These are phyloP conservation scores for Microascus cirrosus DNA, from an alignment of 2,329 filamentous ascomycete genomes.

Conservation along the genomic window DNA sequence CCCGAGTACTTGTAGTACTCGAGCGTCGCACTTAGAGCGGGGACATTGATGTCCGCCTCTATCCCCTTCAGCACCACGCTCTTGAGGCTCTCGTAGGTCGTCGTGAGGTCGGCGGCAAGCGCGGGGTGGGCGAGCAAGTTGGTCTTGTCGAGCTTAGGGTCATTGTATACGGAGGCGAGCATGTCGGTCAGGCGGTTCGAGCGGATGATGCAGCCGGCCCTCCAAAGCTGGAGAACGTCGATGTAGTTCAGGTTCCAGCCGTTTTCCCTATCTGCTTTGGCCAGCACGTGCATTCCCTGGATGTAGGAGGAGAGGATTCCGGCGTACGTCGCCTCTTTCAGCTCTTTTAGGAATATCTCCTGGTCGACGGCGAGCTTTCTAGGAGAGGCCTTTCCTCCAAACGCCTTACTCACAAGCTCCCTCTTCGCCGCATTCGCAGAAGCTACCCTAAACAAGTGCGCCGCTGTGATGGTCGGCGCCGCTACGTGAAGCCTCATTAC, in stretches of 20 bases:
- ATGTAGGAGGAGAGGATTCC: constrained; percentile 51
- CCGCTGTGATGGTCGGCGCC: constrained; percentile 49
- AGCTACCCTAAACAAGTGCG: constrained; percentile 52
- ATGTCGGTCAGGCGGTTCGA: constrained; percentile 53
- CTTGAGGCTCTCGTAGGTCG: constrained; percentile 39
- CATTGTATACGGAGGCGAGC: constrained; percentile 32
- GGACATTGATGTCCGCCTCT: constrained; percentile 47
- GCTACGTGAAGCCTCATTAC: constrained; percentile 51
- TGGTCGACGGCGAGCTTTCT: constrained; percentile 9
- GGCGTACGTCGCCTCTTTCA: constrained; percentile 50
- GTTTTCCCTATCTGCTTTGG: constrained; percentile 43
- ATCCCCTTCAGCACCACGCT: constrained; percentile 41
- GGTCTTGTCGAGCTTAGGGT: constrained; percentile 23
- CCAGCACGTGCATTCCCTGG: constrained; percentile 56
- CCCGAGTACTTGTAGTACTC: constrained; percentile 58
- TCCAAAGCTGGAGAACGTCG: constrained; percentile 50
- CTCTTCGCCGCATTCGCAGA: constrained; percentile 50
- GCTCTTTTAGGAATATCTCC: constrained; percentile 39
- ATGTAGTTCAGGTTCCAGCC: constrained; percentile 46
- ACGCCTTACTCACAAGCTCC: constrained; percentile 21
- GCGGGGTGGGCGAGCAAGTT: constrained; percentile 26
- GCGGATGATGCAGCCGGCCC: constrained; percentile 61
- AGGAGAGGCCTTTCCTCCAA: not conserved
- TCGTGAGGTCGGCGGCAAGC: constrained; percentile 41
- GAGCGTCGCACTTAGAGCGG: constrained; percentile 47